A percentile compares a stretch with the other conserved stretches of the same genome.
These are phyloP conservation scores for Zychaea mexicana DNA, from an alignment of 371 early-diverging fungal species.

Conservation along the genomic window DNA sequence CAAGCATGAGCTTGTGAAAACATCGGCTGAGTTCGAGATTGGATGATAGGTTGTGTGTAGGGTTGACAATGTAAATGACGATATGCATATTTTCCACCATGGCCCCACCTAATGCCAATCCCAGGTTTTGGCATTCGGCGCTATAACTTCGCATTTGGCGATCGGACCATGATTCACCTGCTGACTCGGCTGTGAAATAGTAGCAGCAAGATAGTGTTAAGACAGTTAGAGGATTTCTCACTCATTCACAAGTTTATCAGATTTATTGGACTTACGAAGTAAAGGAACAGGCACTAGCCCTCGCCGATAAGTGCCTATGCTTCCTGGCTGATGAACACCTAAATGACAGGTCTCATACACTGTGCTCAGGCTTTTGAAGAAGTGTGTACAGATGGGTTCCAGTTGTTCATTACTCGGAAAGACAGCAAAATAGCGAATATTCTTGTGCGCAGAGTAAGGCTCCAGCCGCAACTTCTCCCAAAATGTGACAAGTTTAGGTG, in stretches of 20 bases:
- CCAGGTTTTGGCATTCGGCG: constrained; percentile 53
- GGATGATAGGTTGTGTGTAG: constrained; percentile 49
- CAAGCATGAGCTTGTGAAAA: constrained; percentile 49
- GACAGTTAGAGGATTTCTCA: background rate
- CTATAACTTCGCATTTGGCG: constrained; percentile 53
- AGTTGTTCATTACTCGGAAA: constrained; percentile 54
- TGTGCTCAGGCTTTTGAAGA: constrained; percentile 56
- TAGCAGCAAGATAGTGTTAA: background rate
- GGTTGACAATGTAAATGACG: constrained; percentile 64
- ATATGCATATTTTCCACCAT: constrained; percentile 39
- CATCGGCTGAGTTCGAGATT: constrained; percentile 58
- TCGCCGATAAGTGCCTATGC: constrained; percentile 40
- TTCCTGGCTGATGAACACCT: constrained; percentile 56
- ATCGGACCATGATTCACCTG: constrained; percentile 27
- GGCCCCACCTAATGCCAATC: constrained; percentile 37
- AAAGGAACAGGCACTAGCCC: constrained; percentile 56
- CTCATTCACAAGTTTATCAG: too few species aligned
- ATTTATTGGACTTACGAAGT: constrained; percentile 34
- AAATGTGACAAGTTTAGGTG: constrained; percentile 55
- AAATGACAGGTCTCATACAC: constrained; percentile 57
- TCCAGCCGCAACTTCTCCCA: constrained; percentile 68
- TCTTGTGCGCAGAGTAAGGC: constrained; percentile 59
- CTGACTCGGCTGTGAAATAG: constrained; percentile 8
- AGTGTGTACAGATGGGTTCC: constrained; percentile 39
- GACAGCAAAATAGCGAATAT: constrained; percentile 57